Base-by-base conservation (phyloP, 2,329 filamentous ascomycete species). In the Mycogone perniciosa region DNA sequence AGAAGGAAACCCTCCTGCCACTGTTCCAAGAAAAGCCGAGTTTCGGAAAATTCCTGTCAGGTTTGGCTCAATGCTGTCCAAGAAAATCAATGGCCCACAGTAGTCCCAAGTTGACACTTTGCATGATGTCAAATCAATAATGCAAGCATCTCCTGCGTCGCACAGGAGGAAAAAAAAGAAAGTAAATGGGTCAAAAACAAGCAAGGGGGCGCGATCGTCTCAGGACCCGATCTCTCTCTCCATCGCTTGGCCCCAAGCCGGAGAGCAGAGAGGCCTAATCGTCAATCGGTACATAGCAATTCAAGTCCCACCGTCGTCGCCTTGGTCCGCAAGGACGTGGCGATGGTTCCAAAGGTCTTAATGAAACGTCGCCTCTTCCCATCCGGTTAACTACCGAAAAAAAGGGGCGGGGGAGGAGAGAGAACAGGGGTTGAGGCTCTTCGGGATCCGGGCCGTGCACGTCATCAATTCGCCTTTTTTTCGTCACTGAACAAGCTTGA, bases 371-470 rank as follows among this genome's bases (percentile, higher is more conserved):
- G 46, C 45, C 40, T 39, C 40, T 49, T 42, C 41, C 13, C 40
- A 44, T 10, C 46, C 50, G 46, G 50, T 48, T 52, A 50, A 50
- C 50, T 50, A 39, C 50, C 50, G 50, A 52, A 52, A 50, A 50
- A 46, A 46, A 46, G 50, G 44, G 38, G 50, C 38, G 50, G 34
- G 34, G 42, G 31, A 38, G 35, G 34, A 20, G 20, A 40, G 44
- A 46, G 30, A 30, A 39, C 46, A 52, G 46, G 50, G 50, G 29
- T 38, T 44, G 50, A 52, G 50, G 50, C 50, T 52, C 44, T 44
- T 52, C 50, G 50, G 50, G 50, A 52, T 30, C 44, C 50, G 50
- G 50, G 50, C 50, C 50, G 50, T 51, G 49, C 50, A 48, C 50
- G 50, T 52, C 50, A 52, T 52, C 40, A 39, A 34, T 6, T 52